Evolutionary conservation across 2,329 filamentous ascomycete genomes (phyloP).

Genomic region (Verticillium longisporum): DNA sequence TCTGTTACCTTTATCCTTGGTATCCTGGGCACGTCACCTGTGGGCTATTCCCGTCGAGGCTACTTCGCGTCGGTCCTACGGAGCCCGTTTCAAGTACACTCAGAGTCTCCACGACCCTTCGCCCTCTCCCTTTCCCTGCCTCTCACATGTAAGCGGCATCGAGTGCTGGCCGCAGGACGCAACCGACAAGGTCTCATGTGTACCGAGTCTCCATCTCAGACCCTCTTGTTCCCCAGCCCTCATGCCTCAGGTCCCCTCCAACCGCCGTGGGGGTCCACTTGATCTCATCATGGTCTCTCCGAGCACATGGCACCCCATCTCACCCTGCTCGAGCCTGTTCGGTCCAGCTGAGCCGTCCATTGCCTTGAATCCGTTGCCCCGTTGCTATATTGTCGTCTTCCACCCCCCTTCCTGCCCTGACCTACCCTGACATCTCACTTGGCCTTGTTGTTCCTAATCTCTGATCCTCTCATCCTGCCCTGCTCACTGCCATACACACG

Average conservation of each 20-base stretch:
- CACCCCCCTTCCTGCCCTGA: background rate
- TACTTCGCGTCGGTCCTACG: background rate
- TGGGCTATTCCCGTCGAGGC: background rate
- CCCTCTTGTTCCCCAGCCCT: background rate
- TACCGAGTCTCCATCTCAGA: background rate
- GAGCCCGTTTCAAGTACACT: background rate
- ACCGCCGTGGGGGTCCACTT: slow-evolving; percentile 10
- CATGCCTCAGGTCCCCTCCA: background rate
- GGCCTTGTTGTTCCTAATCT: background rate
- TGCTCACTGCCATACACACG: slow-evolving; percentile 2
- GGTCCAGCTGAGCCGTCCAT: slow-evolving; percentile 1
- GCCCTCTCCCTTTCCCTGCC: background rate
- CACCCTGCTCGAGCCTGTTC: slow-evolving; percentile 1
- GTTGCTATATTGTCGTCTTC: slow-evolving; percentile 8
- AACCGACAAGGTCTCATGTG: background rate
- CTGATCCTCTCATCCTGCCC: background rate
- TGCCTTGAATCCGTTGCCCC: slow-evolving; percentile 7
- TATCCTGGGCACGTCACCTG: background rate
- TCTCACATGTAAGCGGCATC: background rate
- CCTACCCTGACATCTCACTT: background rate
- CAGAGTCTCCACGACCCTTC: background rate
- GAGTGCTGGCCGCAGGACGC: background rate
- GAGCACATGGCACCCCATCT: background rate
- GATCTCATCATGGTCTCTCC: slow-evolving; percentile 6
- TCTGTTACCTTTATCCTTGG: background rate